These are phyloP conservation scores for Fusarium globosum DNA, from an alignment of 2,329 filamentous ascomycete species.

Conservation along the genomic window DNA sequence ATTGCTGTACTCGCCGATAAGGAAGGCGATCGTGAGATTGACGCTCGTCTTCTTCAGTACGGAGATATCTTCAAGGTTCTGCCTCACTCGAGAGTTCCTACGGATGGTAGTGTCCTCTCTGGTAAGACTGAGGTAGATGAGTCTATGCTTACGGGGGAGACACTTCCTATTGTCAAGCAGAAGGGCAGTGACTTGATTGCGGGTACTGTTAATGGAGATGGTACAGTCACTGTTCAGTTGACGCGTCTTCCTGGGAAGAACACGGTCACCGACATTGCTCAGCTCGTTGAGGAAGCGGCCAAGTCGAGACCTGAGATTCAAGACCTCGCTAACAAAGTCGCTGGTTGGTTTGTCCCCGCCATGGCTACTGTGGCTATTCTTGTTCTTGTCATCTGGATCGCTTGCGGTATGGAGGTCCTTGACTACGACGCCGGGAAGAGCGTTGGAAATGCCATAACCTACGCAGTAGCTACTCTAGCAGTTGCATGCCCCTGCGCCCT, in stretches of 20 bases:
- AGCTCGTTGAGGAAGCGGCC: conserved; percentile 69
- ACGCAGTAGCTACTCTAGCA: conserved; percentile 62
- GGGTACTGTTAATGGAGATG: conserved; percentile 51
- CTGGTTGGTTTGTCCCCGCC: conserved; percentile 68
- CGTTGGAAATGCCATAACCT: conserved; percentile 49
- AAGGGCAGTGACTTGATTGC: conserved; percentile 12
- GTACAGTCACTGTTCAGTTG: conserved; percentile 60
- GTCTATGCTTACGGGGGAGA: conserved; percentile 61
- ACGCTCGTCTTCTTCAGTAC: conserved; percentile 66
- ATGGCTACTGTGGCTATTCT: conserved; percentile 60
- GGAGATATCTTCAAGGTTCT: conserved; percentile 65
- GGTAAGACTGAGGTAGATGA: conserved; percentile 71
- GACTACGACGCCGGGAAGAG: conserved; percentile 50
- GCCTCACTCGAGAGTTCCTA: conserved; percentile 63
- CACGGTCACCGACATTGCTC: conserved; percentile 69
- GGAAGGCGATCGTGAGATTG: conserved; percentile 56
- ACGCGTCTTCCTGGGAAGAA: conserved; percentile 64
- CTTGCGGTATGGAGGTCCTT: conserved; percentile 39
- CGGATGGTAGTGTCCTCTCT: conserved; percentile 66
- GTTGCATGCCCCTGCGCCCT: conserved; percentile 75
- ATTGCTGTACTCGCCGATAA: conserved; percentile 58
- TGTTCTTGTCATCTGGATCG: conserved; percentile 47
- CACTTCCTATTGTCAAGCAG: not conserved
- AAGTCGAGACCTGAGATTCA: conserved; percentile 68
- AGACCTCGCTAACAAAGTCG: conserved; percentile 68